These are phyloP conservation scores for Apiosordaria backusii DNA, from an alignment of 495 filamentous ascomycete species.

Conservation along the genomic window DNA sequence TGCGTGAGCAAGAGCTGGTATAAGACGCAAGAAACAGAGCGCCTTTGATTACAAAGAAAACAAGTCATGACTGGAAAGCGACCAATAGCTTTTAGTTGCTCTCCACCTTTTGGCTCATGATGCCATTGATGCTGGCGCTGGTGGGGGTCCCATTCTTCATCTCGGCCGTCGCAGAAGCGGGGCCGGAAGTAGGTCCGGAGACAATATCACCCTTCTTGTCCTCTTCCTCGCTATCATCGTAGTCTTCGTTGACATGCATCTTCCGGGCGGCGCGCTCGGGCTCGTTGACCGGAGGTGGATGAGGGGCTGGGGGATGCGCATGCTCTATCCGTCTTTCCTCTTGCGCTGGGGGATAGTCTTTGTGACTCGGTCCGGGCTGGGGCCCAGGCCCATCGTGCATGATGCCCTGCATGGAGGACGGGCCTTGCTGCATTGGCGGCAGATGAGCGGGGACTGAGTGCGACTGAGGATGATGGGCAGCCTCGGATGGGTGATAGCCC, in stretches of 20 bases:
- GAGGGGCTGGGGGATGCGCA: conserved; percentile 46
- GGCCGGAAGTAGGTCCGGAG: conserved; percentile 30
- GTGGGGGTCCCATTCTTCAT: conserved; percentile 47
- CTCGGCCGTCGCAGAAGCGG: conserved; percentile 34
- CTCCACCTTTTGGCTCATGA: conserved; percentile 45
- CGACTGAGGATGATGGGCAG: conserved; percentile 76
- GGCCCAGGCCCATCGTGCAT: conserved; percentile 48
- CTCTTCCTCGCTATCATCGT: conserved; percentile 87
- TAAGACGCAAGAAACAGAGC: neutral
- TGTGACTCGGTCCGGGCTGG: conserved; percentile 54
- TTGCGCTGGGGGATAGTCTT: conserved; percentile 55
- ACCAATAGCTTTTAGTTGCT: conserved; percentile 17
- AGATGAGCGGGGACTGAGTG: conserved; percentile 66
- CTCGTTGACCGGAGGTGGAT: conserved; percentile 49
- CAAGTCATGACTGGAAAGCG: conserved; percentile 1
- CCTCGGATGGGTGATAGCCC: conserved; percentile 83
- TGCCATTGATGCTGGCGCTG: conserved; percentile 43
- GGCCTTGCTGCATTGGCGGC: conserved; percentile 62
- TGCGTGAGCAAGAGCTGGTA: conserved; percentile 20
- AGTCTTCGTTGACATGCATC: conserved; percentile 96
- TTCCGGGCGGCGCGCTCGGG: conserved; percentile 83
- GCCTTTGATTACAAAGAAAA: conserved; percentile 22
- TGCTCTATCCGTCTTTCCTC: conserved; percentile 48
- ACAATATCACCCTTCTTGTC: conserved; percentile 58
- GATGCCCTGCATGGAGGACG: conserved; percentile 53